A percentile compares a stretch with the other conserved stretches of the same genome.
Conservation (phyloP, 345 rosid species). For the Bruguiera parviflora region DNA sequence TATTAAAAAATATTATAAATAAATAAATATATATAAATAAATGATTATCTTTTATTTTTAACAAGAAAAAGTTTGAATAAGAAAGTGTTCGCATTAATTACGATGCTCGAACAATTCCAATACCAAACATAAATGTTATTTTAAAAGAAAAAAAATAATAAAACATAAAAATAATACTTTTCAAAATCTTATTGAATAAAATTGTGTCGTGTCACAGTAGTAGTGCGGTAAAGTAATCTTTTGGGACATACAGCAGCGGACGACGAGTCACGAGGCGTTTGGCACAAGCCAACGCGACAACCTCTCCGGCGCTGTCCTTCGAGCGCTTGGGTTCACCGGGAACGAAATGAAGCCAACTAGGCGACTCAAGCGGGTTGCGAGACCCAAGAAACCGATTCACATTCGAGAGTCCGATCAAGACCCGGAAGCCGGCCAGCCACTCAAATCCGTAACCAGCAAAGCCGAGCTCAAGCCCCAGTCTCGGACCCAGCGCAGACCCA, state of each 20-base stretch:
- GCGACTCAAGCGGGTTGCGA: conserved; percentile 18
- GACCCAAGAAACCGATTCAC: neutral
- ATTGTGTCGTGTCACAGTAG: too few species aligned
- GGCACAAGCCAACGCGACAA: neutral
- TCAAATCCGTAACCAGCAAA: conserved; percentile 23
- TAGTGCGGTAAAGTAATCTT: too few species aligned
- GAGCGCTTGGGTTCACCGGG: neutral
- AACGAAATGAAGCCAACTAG: conserved; percentile 12
- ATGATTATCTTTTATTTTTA: neutral
- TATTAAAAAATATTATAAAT: too few species aligned
- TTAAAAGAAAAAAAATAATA: too few species aligned
- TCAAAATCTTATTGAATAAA: too few species aligned
- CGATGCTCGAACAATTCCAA: too few species aligned
- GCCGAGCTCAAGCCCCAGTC: conserved; percentile 10
- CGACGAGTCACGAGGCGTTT: too few species aligned
- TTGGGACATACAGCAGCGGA: too few species aligned
- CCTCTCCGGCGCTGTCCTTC: neutral
- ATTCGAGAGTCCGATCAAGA: neutral
- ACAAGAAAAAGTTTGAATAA: conserved; percentile 1
- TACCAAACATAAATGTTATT: too few species aligned
- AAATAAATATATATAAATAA: too few species aligned
- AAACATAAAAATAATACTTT: too few species aligned
- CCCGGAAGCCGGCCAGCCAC: neutral
- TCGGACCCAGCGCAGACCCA: too few species aligned
- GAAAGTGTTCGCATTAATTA: neutral